phyloP scores from a whole-genome alignment of 495 filamentous ascomycete genomes.

The Staphylotrichum longicolle region DNA sequence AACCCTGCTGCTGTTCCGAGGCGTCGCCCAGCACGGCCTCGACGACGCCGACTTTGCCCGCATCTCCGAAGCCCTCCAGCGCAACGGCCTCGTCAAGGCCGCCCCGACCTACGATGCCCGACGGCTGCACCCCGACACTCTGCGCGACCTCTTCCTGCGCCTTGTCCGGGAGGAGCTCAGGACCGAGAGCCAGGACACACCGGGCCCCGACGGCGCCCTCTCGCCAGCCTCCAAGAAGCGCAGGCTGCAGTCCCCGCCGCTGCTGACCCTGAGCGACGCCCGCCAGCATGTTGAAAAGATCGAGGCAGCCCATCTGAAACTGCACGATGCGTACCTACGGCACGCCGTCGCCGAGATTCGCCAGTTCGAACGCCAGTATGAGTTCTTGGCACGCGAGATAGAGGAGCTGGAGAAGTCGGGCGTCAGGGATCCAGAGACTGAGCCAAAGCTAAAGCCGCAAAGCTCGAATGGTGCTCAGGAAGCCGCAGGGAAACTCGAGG shows the following conservation, averaged over 20 bases:
- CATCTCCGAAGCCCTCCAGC: conserved; percentile 72
- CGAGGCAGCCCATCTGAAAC: conserved; percentile 62
- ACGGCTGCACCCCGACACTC: conserved; percentile 72
- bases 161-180: conserved; percentile 71
- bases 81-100: conserved; percentile 65
- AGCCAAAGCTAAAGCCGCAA: conserved; percentile 37
- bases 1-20: conserved; percentile 84
- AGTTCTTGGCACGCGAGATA: conserved; percentile 63
- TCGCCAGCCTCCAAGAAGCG: conserved; percentile 65
- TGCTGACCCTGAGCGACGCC: conserved; percentile 62
- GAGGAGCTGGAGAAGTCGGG: conserved; percentile 56
- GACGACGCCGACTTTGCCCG: conserved; percentile 62
- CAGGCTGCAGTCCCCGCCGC: conserved; percentile 64
- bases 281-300: conserved; percentile 63
- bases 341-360: conserved; percentile 65
- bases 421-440: conserved; percentile 7
- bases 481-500: conserved; percentile 12
- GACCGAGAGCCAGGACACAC: conserved; percentile 30
- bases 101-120: conserved; percentile 66
- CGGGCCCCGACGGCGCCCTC: conserved; percentile 37
- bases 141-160: conserved; percentile 73
- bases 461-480: conserved; percentile 27
- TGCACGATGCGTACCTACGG: conserved; percentile 73
- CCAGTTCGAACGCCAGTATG: conserved; percentile 69
- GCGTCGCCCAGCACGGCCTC: conserved; percentile 65